These are phyloP conservation scores for Neurospora sp. DNA, from an alignment of 495 filamentous ascomycete genomes.

Conservation along the genomic window DNA sequence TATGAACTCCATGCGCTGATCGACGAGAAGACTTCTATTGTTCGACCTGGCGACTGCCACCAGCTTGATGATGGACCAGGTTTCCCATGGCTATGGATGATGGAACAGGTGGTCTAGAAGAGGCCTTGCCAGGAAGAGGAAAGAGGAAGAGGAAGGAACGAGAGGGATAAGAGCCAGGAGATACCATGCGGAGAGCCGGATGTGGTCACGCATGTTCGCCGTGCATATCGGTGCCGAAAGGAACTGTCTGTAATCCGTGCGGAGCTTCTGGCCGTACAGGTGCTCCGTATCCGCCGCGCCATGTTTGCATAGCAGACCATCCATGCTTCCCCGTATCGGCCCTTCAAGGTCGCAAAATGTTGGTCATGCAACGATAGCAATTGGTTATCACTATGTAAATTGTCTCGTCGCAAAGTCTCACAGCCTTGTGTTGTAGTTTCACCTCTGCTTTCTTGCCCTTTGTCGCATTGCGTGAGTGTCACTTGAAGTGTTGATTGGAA, in stretches of 20 bases:
- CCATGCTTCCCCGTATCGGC: not conserved
- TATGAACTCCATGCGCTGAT: not conserved
- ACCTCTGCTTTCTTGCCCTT: not conserved
- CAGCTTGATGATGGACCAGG: not conserved
- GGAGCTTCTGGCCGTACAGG: not conserved
- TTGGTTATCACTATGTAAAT: not conserved
- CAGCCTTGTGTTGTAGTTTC: not conserved
- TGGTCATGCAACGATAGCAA: not conserved
- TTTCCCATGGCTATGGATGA: not conserved
- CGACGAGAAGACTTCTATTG: not conserved
- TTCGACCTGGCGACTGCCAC: not conserved
- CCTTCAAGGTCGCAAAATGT: not conserved
- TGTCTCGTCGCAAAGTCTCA: not conserved
- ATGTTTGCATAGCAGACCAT: not conserved
- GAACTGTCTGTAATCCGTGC: not conserved
- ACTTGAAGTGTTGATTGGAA: not conserved
- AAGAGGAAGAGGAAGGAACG: not conserved
- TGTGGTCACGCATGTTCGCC: not conserved
- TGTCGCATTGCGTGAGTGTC: not conserved
- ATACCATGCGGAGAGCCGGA: not conserved
- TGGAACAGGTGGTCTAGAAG: not conserved
- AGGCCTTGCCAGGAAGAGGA: not conserved
- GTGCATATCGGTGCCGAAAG: not conserved
- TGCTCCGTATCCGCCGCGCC: not conserved
- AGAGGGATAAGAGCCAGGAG: not conserved